Percentiles rank a stretch among this genome's conserved stretches.
These are phyloP conservation scores for Eucalyptus urophylla DNA, from an alignment of 345 rosid species.

Conservation along the genomic window DNA sequence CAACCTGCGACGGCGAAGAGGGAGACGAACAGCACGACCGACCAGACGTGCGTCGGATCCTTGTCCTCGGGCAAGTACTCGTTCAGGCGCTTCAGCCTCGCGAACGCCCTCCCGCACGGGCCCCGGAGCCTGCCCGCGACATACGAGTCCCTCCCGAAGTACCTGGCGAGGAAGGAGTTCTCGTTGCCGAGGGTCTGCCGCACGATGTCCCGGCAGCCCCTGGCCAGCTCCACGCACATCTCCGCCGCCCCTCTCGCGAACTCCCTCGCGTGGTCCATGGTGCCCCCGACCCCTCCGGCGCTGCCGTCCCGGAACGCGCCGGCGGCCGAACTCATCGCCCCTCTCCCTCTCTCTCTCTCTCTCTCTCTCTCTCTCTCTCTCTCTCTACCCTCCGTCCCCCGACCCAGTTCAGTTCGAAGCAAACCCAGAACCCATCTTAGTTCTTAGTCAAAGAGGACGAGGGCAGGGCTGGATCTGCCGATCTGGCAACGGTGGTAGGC, in stretches of 20 bases:
- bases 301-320: not conserved
- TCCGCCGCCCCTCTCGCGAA: constrained; percentile 40
- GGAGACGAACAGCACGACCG: constrained; percentile 32
- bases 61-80: constrained; percentile 61
- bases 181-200: constrained; percentile 41
- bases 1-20: constrained; percentile 49
- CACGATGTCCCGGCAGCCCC: constrained; percentile 53
- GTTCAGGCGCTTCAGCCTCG: constrained; percentile 19
- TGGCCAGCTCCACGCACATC: constrained; percentile 44
- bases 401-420: not conserved
- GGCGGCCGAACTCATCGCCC: not conserved
- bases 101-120: constrained; percentile 4
- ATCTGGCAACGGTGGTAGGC: not conserved
- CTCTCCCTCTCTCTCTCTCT: not conserved
- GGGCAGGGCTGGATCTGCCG: not conserved
- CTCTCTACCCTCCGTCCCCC: too few species aligned
- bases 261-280: constrained; percentile 31
- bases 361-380: not conserved
- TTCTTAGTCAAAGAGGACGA: not conserved
- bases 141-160: constrained; percentile 26
- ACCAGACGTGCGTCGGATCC: constrained; percentile 47
- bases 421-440: not conserved
- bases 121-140: constrained; percentile 15
- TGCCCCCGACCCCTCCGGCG: constrained; percentile 1
- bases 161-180: constrained; percentile 32